These are phyloP conservation scores for Acanthamoeba castellanii DNA, from an alignment of 208 protist species.

Conservation along the genomic window DNA sequence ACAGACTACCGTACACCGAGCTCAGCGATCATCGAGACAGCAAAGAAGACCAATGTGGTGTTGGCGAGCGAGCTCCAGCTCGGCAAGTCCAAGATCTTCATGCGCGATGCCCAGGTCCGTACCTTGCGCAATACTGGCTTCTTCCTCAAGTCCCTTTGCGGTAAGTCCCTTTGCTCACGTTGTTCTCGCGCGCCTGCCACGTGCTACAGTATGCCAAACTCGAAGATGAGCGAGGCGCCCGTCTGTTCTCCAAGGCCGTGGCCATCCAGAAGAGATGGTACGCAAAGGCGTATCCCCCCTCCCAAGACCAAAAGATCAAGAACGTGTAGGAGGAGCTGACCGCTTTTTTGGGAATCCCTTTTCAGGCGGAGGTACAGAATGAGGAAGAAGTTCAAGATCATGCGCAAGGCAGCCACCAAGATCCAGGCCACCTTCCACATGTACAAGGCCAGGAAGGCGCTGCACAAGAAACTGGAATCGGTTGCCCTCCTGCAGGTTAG, in stretches of 20 bases:
- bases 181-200: too few species aligned
- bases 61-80: constrained; percentile 31
- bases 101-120: constrained; percentile 58
- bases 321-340: too few species aligned
- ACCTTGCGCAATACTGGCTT: not conserved
- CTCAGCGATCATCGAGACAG: not conserved
- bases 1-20: not conserved
- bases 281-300: too few species aligned
- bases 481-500: constrained; percentile 17
- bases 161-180: not conserved
- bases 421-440: constrained; percentile 55
- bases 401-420: constrained; percentile 19
- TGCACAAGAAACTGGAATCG: constrained; percentile 23
- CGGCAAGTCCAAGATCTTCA: constrained; percentile 72
- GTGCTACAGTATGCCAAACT: constrained; percentile 4
- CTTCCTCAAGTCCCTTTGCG: not conserved
- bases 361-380: not conserved
- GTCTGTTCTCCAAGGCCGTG: not conserved
- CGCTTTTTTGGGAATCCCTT: not conserved
- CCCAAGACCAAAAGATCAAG: too few species aligned
- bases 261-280: constrained; percentile 40
- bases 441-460: not conserved
- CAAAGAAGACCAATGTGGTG: not conserved
- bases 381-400: constrained; percentile 63
- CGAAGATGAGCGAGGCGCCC: not conserved